phyloP scores from a whole-genome alignment of 306 rosid genomes.

The Vigna reflexopilosa region DNA sequence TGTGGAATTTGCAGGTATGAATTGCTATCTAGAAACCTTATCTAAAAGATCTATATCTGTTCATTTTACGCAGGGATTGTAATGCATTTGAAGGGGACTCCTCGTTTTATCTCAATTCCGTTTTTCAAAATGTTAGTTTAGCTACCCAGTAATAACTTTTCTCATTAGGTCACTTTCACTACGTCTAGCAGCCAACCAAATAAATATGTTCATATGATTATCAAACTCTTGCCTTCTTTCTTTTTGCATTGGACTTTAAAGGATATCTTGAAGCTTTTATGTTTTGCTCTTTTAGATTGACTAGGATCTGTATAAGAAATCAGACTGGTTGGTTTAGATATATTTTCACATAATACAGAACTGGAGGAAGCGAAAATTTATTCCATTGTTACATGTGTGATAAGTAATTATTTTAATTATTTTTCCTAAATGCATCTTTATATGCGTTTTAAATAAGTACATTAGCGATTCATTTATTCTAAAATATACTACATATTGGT shows the following conservation, averaged over 20 bases:
- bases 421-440: not conserved
- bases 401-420: slow-evolving; percentile 43
- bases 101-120: not conserved
- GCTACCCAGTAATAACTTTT: not conserved
- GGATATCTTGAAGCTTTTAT: slow-evolving; percentile 12
- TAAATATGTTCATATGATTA: not conserved
- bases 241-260: not conserved
- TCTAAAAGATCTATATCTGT: not conserved
- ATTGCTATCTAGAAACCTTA: slow-evolving; percentile 10
- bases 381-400: slow-evolving; percentile 88
- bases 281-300: not conserved
- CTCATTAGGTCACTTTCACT: not conserved
- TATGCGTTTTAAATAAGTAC: slow-evolving; percentile 5
- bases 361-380: slow-evolving; percentile 74
- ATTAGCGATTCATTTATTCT: not conserved
- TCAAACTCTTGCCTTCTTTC: not conserved
- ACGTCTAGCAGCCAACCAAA: not conserved
- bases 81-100: not conserved
- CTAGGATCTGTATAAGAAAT: not conserved
- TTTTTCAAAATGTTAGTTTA: not conserved
- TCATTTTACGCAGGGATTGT: not conserved
- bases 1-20: slow-evolving; percentile 93
- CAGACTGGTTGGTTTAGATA: slow-evolving; percentile 28
- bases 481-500: not conserved
- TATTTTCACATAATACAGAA: slow-evolving; percentile 52